These are phyloP conservation scores for Leishmania arabica DNA, from an alignment of 208 protist genomes.

Conservation along the genomic window DNA sequence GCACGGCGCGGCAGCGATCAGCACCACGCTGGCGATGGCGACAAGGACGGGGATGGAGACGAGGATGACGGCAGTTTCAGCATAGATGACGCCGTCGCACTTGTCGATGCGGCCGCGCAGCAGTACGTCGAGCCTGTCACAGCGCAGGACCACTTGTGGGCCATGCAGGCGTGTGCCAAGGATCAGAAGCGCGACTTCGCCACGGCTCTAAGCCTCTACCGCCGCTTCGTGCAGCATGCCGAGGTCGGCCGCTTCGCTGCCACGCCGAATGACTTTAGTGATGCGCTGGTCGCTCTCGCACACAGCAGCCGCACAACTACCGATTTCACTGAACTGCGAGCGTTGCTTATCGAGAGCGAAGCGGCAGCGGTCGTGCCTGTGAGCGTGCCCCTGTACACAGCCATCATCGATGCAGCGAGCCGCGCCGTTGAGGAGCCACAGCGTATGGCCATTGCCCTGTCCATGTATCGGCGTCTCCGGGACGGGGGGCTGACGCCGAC, in stretches of 20 bases:
- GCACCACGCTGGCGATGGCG: not conserved
- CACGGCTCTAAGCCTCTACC: slow-evolving; percentile 68
- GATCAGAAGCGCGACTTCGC: slow-evolving; percentile 55
- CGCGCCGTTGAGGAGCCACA: slow-evolving; percentile 56
- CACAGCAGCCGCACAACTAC: slow-evolving; percentile 43
- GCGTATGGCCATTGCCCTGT: slow-evolving; percentile 67
- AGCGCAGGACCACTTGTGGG: slow-evolving; percentile 65
- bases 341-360: slow-evolving; percentile 59
- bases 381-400: slow-evolving; percentile 75
- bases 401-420: slow-evolving; percentile 70
- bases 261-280: slow-evolving; percentile 32
- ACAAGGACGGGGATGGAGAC: not conserved
- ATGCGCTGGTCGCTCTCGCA: slow-evolving; percentile 58
- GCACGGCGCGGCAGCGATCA: slow-evolving; percentile 1
- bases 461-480: slow-evolving; percentile 80
- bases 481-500: slow-evolving; percentile 54
- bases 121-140: slow-evolving; percentile 41
- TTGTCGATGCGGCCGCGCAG: slow-evolving; percentile 59
- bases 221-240: slow-evolving; percentile 63
- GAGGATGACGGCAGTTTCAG: slow-evolving; percentile 39
- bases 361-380: slow-evolving; percentile 59
- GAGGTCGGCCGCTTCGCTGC: slow-evolving; percentile 42
- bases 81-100: slow-evolving; percentile 57
- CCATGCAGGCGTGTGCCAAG: slow-evolving; percentile 65
- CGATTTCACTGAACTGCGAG: slow-evolving; percentile 65